phyloP scores from a whole-genome alignment of 306 rosid genomes.

The Prinsepia uniflora region DNA sequence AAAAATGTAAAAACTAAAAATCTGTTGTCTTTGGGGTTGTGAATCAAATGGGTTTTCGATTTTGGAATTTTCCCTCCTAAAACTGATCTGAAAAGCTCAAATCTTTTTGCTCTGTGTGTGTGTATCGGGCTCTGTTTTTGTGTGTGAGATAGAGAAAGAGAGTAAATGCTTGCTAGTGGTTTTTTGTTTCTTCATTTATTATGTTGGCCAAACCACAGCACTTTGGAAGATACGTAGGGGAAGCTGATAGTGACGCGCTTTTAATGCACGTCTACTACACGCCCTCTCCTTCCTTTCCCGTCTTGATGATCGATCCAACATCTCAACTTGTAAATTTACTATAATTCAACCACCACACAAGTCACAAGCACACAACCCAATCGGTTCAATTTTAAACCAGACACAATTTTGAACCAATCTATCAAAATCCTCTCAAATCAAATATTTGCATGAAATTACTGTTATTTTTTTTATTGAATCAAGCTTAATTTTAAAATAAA shows the following conservation, averaged over 20 bases:
- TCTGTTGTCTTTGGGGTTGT: background rate
- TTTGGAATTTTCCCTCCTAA: slow-evolving; percentile 25
- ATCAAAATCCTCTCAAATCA: no score
- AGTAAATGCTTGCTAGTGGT: slow-evolving; percentile 21
- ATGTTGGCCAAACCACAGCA: slow-evolving; percentile 33
- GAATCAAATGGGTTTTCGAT: background rate
- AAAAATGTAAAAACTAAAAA: background rate
- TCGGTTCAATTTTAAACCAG: no score
- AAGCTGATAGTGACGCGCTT: slow-evolving; percentile 23
- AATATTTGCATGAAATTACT: no score
- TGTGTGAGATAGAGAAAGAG: background rate
- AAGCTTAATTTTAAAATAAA: no score
- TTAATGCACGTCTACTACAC: slow-evolving; percentile 6
- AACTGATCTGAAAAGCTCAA: slow-evolving; percentile 9
- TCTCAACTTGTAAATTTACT: background rate
- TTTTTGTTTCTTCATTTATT: slow-evolving; percentile 27
- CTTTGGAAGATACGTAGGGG: slow-evolving; percentile 22
- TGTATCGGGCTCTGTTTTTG: slow-evolving; percentile 14
- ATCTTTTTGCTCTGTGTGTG: background rate
- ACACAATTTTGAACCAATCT: no score
- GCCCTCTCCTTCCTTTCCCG: background rate
- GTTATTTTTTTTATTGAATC: no score
- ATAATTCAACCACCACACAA: no score
- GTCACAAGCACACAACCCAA: no score
- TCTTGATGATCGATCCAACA: background rate